A percentile compares a stretch with the other conserved stretches of the same genome.
phyloP scores from a whole-genome alignment of 257 asterid species.

The Solanum sejunctum region DNA sequence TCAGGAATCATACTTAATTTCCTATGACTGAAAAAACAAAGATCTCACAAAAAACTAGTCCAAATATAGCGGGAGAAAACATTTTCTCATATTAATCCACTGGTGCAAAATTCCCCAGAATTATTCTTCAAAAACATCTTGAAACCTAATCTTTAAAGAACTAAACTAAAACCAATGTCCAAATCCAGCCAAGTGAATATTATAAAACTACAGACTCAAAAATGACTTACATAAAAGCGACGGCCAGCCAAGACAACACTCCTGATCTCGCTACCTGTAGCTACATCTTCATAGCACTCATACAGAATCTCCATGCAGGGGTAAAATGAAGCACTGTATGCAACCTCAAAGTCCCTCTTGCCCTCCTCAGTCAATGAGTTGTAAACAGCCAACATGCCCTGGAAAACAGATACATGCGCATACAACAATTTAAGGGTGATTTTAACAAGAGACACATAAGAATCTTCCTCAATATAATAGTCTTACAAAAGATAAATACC shows the following conservation, averaged over 20 bases:
- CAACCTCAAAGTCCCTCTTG: conserved; percentile 72
- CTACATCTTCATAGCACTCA: conserved; percentile 96
- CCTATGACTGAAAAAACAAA: not conserved
- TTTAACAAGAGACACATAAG: not conserved
- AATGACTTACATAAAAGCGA: conserved; percentile 60
- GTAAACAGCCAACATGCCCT: conserved; percentile 94
- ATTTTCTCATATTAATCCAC: not conserved
- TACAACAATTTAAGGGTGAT: not conserved
- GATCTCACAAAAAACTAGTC: not conserved
- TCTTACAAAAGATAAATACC: not conserved
- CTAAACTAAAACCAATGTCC: not conserved
- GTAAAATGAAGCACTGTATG: conserved; percentile 83
- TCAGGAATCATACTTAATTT: not conserved
- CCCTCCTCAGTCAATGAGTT: conserved; percentile 63
- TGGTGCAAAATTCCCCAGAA: not conserved
- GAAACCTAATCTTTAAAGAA: not conserved
- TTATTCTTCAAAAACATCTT: not conserved
- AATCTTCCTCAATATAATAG: not conserved
- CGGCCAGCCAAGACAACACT: conserved; percentile 98
- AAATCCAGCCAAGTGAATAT: not conserved
- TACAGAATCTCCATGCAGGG: conserved; percentile 98
- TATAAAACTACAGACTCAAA: not conserved
- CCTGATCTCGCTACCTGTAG: conserved; percentile 83
- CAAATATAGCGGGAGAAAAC: not conserved
- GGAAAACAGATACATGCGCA: not conserved